Conservation (phyloP, 345 rosid species). For the Rhodomyrtus tomentosa region DNA sequence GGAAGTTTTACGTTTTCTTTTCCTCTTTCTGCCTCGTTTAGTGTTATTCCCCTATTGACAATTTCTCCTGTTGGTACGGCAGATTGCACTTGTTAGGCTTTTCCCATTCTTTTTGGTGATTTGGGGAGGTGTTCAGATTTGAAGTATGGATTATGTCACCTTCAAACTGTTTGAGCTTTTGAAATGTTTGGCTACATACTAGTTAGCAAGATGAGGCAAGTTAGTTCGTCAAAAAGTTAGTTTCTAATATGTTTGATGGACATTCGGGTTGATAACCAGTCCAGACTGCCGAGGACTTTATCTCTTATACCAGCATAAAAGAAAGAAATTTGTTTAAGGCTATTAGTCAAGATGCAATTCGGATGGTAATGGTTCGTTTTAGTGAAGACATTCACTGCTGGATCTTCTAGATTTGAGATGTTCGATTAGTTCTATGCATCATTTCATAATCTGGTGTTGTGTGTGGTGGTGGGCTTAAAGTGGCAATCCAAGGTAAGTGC, state of each 20-base stretch:
- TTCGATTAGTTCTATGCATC: not conserved
- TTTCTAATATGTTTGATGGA: not conserved
- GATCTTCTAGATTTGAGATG: not conserved
- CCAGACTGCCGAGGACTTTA: not conserved
- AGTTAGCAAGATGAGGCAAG: not conserved
- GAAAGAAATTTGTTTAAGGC: not conserved
- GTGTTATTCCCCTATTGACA: not conserved
- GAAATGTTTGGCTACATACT: not conserved
- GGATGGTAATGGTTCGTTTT: not conserved
- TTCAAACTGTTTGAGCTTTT: not conserved
- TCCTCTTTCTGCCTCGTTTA: not conserved
- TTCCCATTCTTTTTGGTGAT: not conserved
- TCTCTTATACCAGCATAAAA: not conserved
- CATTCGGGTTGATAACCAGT: not conserved
- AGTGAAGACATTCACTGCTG: not conserved
- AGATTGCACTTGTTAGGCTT: not conserved
- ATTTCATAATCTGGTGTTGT: not conserved
- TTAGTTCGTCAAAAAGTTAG: not conserved
- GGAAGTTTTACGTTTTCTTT: not conserved
- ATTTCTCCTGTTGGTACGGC: not conserved
- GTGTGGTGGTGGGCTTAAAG: not conserved
- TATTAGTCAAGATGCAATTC: not conserved
- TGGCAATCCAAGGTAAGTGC: not conserved
- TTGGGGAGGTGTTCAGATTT: not conserved
- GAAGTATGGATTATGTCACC: not conserved